These are phyloP conservation scores for Amanita inopinata DNA, from an alignment of 768 basidiomycete species.

Conservation along the genomic window DNA sequence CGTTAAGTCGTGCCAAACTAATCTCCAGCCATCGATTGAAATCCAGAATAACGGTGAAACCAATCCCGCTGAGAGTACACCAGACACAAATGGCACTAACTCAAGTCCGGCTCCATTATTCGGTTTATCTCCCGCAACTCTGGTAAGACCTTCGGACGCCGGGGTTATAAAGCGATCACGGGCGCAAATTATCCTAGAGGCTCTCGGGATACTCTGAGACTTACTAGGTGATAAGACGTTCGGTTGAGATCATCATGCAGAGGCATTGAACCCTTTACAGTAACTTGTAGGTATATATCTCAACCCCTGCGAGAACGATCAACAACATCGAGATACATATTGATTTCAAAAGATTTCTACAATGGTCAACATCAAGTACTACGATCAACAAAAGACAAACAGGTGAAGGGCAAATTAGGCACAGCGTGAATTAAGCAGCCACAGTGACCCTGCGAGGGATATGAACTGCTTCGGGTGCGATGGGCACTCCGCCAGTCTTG, in stretches of 20 bases:
- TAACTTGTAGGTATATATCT: too few relatives aligned
- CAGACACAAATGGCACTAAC: not conserved
- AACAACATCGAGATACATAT: too few relatives aligned
- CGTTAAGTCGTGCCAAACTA: conserved; percentile 1
- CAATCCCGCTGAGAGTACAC: not conserved
- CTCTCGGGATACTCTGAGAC: not conserved
- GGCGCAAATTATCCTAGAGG: not conserved
- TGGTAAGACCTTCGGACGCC: not conserved
- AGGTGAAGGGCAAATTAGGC: not conserved
- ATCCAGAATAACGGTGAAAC: not conserved
- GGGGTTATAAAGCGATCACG: not conserved
- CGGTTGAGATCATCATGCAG: not conserved
- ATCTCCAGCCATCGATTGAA: not conserved
- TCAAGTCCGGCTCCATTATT: not conserved
- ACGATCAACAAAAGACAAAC: not conserved
- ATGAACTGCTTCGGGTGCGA: not conserved
- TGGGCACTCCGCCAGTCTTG: conserved; percentile 14
- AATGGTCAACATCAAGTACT: not conserved
- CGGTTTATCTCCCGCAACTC: not conserved
- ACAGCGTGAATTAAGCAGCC: conserved; percentile 13
- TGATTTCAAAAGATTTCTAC: too few relatives aligned
- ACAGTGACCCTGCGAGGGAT: conserved; percentile 11
- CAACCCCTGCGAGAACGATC: too few relatives aligned
- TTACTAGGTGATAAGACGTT: not conserved
- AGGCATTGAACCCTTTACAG: too few relatives aligned